Evolutionary conservation across 805 yeast genomes (phyloP).

Genomic region (Candida succiphila): DNA sequence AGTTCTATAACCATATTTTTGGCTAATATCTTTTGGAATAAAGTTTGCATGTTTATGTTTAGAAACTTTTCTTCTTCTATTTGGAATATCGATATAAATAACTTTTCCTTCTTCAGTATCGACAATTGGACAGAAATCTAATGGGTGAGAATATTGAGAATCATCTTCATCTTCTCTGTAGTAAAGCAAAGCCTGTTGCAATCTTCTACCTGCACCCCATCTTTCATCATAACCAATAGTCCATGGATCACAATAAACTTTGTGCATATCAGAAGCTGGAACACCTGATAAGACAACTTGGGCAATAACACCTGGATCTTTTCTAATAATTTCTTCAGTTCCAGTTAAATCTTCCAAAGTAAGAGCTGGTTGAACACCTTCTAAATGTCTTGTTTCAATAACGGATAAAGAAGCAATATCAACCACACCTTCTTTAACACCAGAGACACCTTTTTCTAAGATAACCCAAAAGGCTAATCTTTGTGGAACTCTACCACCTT

Average conservation of each 20-base stretch:
- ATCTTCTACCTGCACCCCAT: constrained; percentile 67
- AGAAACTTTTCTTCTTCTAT: constrained; percentile 62
- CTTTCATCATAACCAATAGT: constrained; percentile 56
- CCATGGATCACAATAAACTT: constrained; percentile 60
- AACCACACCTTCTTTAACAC: constrained; percentile 64
- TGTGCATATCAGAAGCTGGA: constrained; percentile 50
- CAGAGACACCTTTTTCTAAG: constrained; percentile 46
- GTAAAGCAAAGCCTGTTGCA: constrained; percentile 76
- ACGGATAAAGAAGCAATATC: constrained; percentile 41
- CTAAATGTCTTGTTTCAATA: constrained; percentile 34
- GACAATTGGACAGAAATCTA: constrained; percentile 76
- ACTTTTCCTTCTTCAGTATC: constrained; percentile 65
- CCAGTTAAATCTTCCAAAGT: constrained; percentile 56
- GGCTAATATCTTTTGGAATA: constrained; percentile 54
- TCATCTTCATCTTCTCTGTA: constrained; percentile 71
- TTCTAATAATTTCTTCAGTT: constrained; percentile 57
- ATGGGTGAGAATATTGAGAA: constrained; percentile 57
- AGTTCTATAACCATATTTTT: constrained; percentile 54
- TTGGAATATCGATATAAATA: constrained; percentile 66
- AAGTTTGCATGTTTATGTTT: constrained; percentile 61
- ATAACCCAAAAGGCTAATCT: constrained; percentile 60
- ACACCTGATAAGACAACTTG: constrained; percentile 66
- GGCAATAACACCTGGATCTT: constrained; percentile 61
- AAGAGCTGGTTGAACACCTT: constrained; percentile 66
- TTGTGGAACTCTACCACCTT: constrained; percentile 51